Evolutionary conservation across 1,284 basidiomycete genomes (phyloP).

Genomic region (Anthracocystis panici-leucophaei): DNA sequence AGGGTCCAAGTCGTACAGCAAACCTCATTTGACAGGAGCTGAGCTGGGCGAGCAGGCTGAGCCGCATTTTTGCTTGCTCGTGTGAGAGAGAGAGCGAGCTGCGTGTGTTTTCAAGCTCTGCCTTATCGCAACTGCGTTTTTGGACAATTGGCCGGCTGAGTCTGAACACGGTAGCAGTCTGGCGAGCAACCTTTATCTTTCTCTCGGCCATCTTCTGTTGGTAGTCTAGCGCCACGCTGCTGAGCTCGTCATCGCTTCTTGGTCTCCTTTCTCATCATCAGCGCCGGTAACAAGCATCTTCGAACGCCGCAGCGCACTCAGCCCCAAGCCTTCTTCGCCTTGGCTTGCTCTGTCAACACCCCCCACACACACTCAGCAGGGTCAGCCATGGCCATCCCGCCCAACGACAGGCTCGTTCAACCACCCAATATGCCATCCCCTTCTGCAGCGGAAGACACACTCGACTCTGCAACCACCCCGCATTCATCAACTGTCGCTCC

Average conservation of each 20-base stretch:
- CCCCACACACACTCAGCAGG: neutral
- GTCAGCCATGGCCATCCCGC: conserved; percentile 27
- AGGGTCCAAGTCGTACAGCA: too few species aligned
- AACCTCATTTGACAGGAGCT: too few species aligned
- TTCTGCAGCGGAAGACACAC: neutral
- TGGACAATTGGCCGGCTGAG: too few species aligned
- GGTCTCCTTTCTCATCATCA: neutral
- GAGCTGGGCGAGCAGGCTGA: too few species aligned
- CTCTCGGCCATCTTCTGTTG: too few species aligned
- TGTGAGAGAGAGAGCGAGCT: too few species aligned
- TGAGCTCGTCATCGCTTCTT: neutral
- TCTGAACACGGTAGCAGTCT: too few species aligned
- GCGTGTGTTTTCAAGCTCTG: too few species aligned
- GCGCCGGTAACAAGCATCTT: neutral
- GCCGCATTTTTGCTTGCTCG: too few species aligned
- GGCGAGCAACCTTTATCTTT: too few species aligned
- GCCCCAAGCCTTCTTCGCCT: neutral
- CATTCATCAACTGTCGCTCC: conserved; percentile 20
- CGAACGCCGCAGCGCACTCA: neutral
- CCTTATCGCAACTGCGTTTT: too few species aligned
- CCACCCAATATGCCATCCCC: conserved; percentile 8
- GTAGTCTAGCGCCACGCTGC: neutral
- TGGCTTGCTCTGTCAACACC: conserved; percentile 7
- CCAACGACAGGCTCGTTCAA: conserved; percentile 4
- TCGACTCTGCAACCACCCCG: conserved; percentile 20